A percentile compares a stretch with the other conserved stretches of the same genome.
Evolutionary conservation across 169 alveolate species (phyloP).

Genomic region (Babesia divergens): DNA sequence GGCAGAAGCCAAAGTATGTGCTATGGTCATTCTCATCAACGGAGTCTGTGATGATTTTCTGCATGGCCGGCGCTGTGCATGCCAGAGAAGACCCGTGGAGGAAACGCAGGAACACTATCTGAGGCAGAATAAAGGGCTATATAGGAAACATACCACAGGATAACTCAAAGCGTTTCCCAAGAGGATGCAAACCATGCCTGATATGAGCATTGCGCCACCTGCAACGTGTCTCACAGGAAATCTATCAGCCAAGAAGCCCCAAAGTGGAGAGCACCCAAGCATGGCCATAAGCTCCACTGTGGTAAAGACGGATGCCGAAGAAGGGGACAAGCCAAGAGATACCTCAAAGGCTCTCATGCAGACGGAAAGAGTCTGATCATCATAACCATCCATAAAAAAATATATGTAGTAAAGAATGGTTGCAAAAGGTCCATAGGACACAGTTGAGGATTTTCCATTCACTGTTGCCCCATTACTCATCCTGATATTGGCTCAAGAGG

Average conservation of each 20-base stretch:
- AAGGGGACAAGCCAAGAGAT: slow-evolving; percentile 80
- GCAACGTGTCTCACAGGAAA: slow-evolving; percentile 79
- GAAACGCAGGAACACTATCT: slow-evolving; percentile 40
- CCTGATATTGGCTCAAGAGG: too few relatives aligned
- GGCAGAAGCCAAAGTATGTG: slow-evolving; percentile 37
- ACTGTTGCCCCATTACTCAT: too few relatives aligned
- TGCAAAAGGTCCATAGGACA: background rate
- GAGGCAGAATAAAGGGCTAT: background rate
- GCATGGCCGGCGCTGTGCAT: slow-evolving; percentile 41
- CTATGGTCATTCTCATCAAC: background rate
- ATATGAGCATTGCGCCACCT: slow-evolving; percentile 77
- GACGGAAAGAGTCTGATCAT: background rate
- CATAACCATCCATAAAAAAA: slow-evolving; percentile 15
- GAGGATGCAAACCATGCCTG: slow-evolving; percentile 84
- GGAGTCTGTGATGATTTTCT: slow-evolving; percentile 31
- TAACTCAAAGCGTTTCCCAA: slow-evolving; percentile 57
- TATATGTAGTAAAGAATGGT: background rate
- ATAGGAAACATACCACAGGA: slow-evolving; percentile 15
- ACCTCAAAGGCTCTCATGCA: slow-evolving; percentile 84
- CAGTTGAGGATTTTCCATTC: too few relatives aligned
- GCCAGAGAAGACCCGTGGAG: slow-evolving; percentile 52
- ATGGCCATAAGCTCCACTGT: slow-evolving; percentile 83
- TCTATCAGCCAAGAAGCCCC: slow-evolving; percentile 87
- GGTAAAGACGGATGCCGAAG: slow-evolving; percentile 75
- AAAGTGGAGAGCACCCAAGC: slow-evolving; percentile 80